Conservation (phyloP, 257 asterid species). For the Paulownia fortunei region DNA sequence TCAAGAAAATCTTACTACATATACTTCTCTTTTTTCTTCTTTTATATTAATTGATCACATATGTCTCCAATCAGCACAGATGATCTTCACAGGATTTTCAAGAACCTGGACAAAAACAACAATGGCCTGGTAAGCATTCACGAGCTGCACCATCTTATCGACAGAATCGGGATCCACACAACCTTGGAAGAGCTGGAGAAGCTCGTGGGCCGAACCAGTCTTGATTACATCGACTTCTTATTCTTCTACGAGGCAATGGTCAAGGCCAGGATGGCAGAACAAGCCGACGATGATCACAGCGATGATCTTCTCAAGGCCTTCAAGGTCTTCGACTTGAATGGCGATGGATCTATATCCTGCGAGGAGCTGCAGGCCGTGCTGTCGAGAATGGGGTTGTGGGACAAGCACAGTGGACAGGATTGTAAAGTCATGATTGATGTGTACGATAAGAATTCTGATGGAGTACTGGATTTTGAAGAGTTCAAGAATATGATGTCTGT, state of each 20-base stretch:
- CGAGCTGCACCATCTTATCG: conserved; percentile 56
- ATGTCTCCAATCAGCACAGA: conserved; percentile 47
- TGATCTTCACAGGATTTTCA: conserved; percentile 65
- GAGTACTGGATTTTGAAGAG: conserved; percentile 70
- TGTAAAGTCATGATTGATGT: conserved; percentile 59
- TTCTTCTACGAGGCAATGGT: conserved; percentile 60
- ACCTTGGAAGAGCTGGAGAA: conserved; percentile 59
- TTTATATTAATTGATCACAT: not conserved
- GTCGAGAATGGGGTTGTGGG: conserved; percentile 53
- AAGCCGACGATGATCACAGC: not conserved
- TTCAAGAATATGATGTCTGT: conserved; percentile 73
- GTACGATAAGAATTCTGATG: conserved; percentile 69
- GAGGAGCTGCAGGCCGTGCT: conserved; percentile 62
- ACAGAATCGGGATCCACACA: conserved; percentile 41
- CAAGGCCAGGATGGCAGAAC: conserved; percentile 25
- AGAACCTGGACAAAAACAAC: conserved; percentile 54
- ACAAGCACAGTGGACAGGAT: conserved; percentile 44
- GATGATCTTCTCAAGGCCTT: conserved; percentile 59
- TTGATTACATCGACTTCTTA: conserved; percentile 53
- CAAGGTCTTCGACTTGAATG: conserved; percentile 58
- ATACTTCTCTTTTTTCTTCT: not conserved
- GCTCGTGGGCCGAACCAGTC: conserved; percentile 46
- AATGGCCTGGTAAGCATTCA: conserved; percentile 50
- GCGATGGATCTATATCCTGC: conserved; percentile 62
- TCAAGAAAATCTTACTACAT: not conserved